Evolutionary conservation across 768 basidiomycete genomes (phyloP).

Genomic region (Tulasnella sp.): DNA sequence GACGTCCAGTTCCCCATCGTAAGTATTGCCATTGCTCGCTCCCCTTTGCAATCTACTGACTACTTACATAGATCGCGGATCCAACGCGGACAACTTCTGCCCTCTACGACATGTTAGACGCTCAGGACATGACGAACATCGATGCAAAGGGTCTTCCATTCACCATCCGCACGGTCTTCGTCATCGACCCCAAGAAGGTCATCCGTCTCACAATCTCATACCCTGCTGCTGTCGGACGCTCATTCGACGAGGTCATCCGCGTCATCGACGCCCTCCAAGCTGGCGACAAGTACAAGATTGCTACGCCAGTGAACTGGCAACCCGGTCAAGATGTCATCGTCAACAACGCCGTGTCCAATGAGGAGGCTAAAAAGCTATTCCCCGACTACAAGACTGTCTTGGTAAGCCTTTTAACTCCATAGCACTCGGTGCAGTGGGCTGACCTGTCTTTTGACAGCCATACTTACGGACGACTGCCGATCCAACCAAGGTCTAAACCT

Average conservation of each 20-base stretch:
- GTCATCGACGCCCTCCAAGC: conserved; percentile 90
- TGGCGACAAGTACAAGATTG: conserved; percentile 66
- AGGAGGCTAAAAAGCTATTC: conserved; percentile 89
- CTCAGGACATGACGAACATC: conserved; percentile 85
- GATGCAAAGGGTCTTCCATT: conserved; percentile 85
- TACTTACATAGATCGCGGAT: conserved; percentile 68
- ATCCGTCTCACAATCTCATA: conserved; percentile 66
- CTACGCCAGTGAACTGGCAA: conserved; percentile 93
- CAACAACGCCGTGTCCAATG: conserved; percentile 68
- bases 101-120: conserved; percentile 92
- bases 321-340: conserved; percentile 92
- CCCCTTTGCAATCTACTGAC: not conserved
- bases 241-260: conserved; percentile 68
- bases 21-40: conserved; percentile 24
- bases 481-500: conserved; percentile 1
- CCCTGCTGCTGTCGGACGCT: conserved; percentile 80
- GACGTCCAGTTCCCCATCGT: conserved; percentile 88
- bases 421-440: not conserved
- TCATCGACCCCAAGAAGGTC: conserved; percentile 93
- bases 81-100: conserved; percentile 68
- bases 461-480: conserved; percentile 70
- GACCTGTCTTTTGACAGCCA: conserved; percentile 37
- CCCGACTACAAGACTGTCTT: conserved; percentile 70
- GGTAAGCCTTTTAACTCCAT: conserved; percentile 38
- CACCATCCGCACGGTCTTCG: conserved; percentile 93